Base-by-base conservation (phyloP, 331 rosid species). In the Quercus tomentella region DNA sequence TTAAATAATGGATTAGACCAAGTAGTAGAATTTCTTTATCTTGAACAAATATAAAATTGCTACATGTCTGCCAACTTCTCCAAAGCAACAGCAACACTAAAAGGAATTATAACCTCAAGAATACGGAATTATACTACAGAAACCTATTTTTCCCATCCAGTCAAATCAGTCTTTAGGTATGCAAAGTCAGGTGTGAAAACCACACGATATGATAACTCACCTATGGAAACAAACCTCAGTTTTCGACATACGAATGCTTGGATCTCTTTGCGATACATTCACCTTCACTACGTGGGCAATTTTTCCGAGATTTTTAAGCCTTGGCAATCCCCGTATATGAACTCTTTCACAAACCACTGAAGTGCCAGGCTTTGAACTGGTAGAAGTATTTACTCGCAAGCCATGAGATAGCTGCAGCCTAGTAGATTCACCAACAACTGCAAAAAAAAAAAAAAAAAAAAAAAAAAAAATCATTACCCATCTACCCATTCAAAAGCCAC, bases 161-260 rank as follows among this genome's bases (percentile, higher is more conserved):
- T 22, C 66, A 74, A 76, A 52, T 56, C 31, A 75, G 63, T 66
- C 70, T 21, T 72, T 37, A 62, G 72, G 75, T n/a, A 21, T 65
- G 62, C 31, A 21, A 15, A 18, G n/a, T 12, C 43, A 62, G 28
- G 30, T 5, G 55, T 22, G 76, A 58, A 21, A 69, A 9, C 14
- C 4, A 33, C 56, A 43, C 16, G 4, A 58, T 15, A 37, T 23
- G 43, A 56, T 30, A 49, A 83, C 97, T 85, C 83, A 92, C 99
- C 93, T 84, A 79, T 93, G 99, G 76, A 95, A 90, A 79, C 99
- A 95, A 84, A 93, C 86, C 80, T 91, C 98, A n/a, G 85, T 79
- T 70, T 82, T 87, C 15, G 85, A 86, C 45, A 77, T 1, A 11
- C 73, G 88, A 68, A 76, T 79, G 78, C 80, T 82, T 66, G 89